A percentile compares a stretch with the other conserved stretches of the same genome.
These are phyloP conservation scores for Zygoascus ofunaensis DNA, from an alignment of 805 yeast genomes.

Conservation along the genomic window DNA sequence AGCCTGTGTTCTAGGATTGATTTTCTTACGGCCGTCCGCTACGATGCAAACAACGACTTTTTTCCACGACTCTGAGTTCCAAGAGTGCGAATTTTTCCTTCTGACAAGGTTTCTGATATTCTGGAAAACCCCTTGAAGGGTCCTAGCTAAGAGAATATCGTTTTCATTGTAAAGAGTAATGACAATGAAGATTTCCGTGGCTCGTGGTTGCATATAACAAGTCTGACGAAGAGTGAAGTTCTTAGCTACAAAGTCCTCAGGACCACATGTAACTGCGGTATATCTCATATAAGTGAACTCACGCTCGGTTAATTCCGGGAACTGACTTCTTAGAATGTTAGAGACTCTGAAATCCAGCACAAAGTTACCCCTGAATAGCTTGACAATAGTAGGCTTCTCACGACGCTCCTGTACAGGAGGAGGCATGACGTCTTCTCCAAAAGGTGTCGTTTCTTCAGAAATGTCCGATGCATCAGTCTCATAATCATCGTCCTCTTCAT, in stretches of 20 bases:
- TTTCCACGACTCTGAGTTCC: conserved; percentile 98
- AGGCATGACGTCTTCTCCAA: conserved; percentile 3
- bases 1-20: conserved; percentile 70
- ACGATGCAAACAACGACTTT: conserved; percentile 83
- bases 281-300: conserved; percentile 80
- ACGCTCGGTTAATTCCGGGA: conserved; percentile 40
- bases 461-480: conserved; percentile 16
- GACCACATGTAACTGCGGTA: conserved; percentile 80
- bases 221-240: conserved; percentile 78
- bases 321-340: conserved; percentile 49
- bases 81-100: conserved; percentile 51
- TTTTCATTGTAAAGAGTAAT: conserved; percentile 87
- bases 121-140: conserved; percentile 83
- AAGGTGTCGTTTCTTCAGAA: conserved; percentile 1
- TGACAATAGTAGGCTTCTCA: conserved; percentile 35
- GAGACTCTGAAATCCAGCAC: conserved; percentile 86
- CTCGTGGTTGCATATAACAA: conserved; percentile 66
- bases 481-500: conserved; percentile 16
- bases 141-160: conserved; percentile 71
- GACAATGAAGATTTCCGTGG: conserved; percentile 77
- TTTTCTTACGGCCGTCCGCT: conserved; percentile 83
- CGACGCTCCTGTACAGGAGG: conserved; percentile 25
- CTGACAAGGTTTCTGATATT: conserved; percentile 70
- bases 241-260: conserved; percentile 50
- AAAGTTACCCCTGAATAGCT: conserved; percentile 64